These are phyloP conservation scores for Trametes maxima DNA, from an alignment of 768 basidiomycete species.

Conservation along the genomic window DNA sequence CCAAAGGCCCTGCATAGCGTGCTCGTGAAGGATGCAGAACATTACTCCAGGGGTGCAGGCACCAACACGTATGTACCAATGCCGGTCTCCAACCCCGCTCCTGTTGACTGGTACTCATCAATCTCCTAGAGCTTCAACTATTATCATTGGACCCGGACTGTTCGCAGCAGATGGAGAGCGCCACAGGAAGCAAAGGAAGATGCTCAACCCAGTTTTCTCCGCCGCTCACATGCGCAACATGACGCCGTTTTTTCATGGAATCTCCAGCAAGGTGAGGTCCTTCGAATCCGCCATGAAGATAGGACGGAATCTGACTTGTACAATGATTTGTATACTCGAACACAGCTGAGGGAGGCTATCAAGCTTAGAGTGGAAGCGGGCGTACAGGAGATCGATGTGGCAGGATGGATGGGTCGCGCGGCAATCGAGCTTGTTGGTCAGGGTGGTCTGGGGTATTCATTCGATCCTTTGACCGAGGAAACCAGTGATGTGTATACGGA, in stretches of 20 bases:
- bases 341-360: conserved; percentile 17
- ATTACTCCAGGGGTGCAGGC: no score
- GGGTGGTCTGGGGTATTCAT: conserved; percentile 23
- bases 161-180: conserved; percentile 11
- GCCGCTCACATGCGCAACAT: conserved; percentile 26
- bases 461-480: conserved; percentile 21
- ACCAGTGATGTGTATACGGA: conserved; percentile 18
- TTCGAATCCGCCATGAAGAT: background rate
- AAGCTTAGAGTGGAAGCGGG: background rate
- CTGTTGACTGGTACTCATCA: no score
- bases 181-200: conserved; percentile 27
- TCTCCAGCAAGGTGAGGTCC: conserved; percentile 10
- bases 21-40: no score
- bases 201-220: conserved; percentile 29
- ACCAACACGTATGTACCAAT: no score
- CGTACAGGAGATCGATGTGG: conserved; percentile 17
- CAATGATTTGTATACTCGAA: background rate
- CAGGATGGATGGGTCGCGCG: conserved; percentile 24
- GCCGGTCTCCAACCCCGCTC: no score
- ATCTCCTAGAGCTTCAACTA: no score
- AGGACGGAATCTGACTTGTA: background rate
- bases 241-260: conserved; percentile 26
- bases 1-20: no score
- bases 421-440: conserved; percentile 26
- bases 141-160: background rate